These are phyloP conservation scores for Grosmannia clavigera DNA, from an alignment of 2,329 filamentous ascomycete species.

Conservation along the genomic window DNA sequence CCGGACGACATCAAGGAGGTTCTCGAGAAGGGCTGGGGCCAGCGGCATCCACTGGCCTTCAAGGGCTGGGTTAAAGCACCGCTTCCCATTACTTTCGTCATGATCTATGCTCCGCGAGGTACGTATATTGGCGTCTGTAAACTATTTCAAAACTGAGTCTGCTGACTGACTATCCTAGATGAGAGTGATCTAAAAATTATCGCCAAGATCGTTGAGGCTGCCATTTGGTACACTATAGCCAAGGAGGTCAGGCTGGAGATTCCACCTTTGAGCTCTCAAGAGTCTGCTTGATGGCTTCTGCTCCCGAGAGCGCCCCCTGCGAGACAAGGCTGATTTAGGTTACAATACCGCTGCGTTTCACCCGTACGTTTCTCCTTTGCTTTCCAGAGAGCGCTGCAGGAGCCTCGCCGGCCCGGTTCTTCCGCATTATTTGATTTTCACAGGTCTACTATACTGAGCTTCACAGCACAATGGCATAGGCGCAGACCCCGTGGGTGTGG, in stretches of 20 bases:
- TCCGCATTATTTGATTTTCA: not conserved
- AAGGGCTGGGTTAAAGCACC: slow-evolving; percentile 54
- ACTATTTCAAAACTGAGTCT: too few species aligned
- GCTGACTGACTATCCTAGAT: slow-evolving; percentile 23
- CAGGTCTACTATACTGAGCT: not conserved
- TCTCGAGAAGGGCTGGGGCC: slow-evolving; percentile 66
- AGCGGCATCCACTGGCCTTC: slow-evolving; percentile 55
- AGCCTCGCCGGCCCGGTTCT: not conserved
- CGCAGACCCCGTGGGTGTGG: not conserved
- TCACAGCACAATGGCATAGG: not conserved
- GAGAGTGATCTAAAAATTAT: slow-evolving; percentile 56
- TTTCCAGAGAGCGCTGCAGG: not conserved
- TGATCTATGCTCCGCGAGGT: slow-evolving; percentile 69
- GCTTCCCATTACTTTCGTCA: slow-evolving; percentile 62
- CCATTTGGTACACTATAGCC: slow-evolving; percentile 52
- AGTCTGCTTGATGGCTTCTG: not conserved
- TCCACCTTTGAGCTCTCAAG: not conserved
- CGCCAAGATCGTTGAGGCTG: slow-evolving; percentile 58
- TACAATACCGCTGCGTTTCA: not conserved
- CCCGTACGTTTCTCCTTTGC: not conserved
- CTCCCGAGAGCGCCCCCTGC: not conserved
- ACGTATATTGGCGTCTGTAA: not conserved
- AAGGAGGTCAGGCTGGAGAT: slow-evolving; percentile 26
- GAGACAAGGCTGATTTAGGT: not conserved
- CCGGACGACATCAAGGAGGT: slow-evolving; percentile 63